Conservation (phyloP, 371 early-diverging fungal species). For the Haplosporangium sp. region DNA sequence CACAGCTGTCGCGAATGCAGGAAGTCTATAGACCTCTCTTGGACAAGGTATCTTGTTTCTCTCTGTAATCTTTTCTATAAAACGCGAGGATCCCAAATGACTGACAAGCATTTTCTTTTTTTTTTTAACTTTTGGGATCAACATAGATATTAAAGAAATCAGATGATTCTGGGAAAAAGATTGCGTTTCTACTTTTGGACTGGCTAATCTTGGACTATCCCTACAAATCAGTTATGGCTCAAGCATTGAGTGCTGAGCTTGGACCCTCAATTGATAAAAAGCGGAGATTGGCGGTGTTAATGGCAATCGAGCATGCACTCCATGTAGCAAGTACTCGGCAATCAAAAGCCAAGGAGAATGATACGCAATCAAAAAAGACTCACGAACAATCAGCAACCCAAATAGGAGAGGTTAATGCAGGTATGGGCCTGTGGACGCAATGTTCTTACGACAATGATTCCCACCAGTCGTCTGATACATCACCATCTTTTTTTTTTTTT, state of each 20-base stretch:
- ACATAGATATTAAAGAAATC: constrained; percentile 38
- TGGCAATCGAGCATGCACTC: constrained; percentile 33
- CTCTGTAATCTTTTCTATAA: background rate
- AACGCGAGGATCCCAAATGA: background rate
- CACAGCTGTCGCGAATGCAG: constrained; percentile 6
- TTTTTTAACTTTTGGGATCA: too few species aligned
- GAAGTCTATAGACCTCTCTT: constrained; percentile 28
- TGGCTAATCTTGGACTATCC: constrained; percentile 31
- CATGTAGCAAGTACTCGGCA: background rate
- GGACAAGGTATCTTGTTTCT: constrained; percentile 25
- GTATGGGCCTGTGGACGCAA: background rate
- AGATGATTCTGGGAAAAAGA: constrained; percentile 23
- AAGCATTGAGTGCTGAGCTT: constrained; percentile 20
- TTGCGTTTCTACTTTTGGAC: constrained; percentile 29
- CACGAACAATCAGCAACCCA: background rate
- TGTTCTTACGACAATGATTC: background rate
- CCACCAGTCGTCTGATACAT: background rate
- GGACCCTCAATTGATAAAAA: constrained; percentile 18
- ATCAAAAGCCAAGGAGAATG: background rate
- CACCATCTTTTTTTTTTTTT: background rate
- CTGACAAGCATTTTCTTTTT: background rate
- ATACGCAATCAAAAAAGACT: background rate
- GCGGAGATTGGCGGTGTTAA: constrained; percentile 24
- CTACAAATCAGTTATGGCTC: constrained; percentile 3
- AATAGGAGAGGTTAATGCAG: background rate